These are phyloP conservation scores for Camellia sinensis DNA, from an alignment of 148 eudicot species.

Conservation along the genomic window DNA sequence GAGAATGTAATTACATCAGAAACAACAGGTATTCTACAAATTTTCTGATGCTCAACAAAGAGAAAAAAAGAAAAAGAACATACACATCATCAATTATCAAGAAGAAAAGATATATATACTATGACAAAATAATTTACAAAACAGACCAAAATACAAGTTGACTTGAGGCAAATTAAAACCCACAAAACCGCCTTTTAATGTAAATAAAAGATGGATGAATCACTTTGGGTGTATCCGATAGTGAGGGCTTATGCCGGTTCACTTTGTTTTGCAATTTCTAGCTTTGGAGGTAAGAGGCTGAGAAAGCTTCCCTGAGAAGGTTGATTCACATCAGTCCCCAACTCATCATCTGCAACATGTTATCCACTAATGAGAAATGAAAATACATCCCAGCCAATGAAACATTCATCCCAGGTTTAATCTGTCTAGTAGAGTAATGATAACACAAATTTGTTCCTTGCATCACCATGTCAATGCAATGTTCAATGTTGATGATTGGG, in stretches of 20 bases:
- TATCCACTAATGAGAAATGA: neutral
- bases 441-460: neutral
- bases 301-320: constrained; percentile 77
- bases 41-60: constrained; percentile 6
- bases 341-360: constrained; percentile 53
- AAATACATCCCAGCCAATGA: neutral
- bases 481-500: too few relatives aligned
- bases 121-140: constrained; percentile 41
- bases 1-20: constrained; percentile 26
- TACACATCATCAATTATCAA: constrained; percentile 23
- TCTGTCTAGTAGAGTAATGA: neutral
- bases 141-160: constrained; percentile 9
- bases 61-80: neutral
- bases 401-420: neutral
- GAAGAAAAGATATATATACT: constrained; percentile 29
- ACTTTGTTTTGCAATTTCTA: constrained; percentile 46
- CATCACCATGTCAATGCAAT: neutral
- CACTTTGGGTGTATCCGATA: too few relatives aligned
- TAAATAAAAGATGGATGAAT: constrained; percentile 9
- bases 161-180: constrained; percentile 19
- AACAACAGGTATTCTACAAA: constrained; percentile 8
- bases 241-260: constrained; percentile 23
- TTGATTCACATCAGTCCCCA: constrained; percentile 45
- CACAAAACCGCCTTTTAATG: constrained; percentile 12
- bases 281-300: constrained; percentile 60